These are phyloP conservation scores for Hymenoscyphus infarciens DNA, from an alignment of 2,329 filamentous ascomycete genomes.

Conservation along the genomic window DNA sequence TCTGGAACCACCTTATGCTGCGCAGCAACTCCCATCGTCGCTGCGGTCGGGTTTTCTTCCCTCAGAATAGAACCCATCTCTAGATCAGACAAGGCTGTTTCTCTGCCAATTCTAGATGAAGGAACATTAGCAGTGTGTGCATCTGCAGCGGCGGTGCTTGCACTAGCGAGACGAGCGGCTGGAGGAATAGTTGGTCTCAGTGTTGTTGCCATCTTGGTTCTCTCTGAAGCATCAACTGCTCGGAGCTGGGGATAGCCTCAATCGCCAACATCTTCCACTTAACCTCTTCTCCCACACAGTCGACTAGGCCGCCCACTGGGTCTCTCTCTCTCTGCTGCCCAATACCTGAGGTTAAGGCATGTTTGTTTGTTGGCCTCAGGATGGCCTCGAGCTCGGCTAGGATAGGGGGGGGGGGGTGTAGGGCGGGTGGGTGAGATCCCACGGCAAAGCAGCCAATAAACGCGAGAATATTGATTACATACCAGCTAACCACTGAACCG, in stretches of 20 bases:
- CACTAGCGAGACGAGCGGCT: neutral
- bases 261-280: neutral
- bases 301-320: neutral
- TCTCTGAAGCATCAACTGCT: neutral
- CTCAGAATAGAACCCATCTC: neutral
- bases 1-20: neutral
- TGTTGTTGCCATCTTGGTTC: neutral
- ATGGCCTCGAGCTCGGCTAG: neutral
- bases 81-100: neutral
- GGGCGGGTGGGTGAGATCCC: neutral
- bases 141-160: neutral
- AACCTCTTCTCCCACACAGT: neutral
- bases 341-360: neutral
- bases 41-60: neutral
- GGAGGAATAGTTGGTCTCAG: neutral
- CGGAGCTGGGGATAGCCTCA: neutral
- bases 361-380: neutral
- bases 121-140: neutral
- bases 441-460: neutral
- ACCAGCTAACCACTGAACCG: neutral
- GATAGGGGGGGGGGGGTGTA: neutral
- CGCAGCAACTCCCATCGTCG: neutral
- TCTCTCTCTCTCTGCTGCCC: neutral
- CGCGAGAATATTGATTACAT: neutral
- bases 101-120: neutral